Evolutionary conservation across 2,329 filamentous ascomycete species (phyloP), one percentile per base, ranked within the genome.

Genomic region (Venturia effusa): DNA sequence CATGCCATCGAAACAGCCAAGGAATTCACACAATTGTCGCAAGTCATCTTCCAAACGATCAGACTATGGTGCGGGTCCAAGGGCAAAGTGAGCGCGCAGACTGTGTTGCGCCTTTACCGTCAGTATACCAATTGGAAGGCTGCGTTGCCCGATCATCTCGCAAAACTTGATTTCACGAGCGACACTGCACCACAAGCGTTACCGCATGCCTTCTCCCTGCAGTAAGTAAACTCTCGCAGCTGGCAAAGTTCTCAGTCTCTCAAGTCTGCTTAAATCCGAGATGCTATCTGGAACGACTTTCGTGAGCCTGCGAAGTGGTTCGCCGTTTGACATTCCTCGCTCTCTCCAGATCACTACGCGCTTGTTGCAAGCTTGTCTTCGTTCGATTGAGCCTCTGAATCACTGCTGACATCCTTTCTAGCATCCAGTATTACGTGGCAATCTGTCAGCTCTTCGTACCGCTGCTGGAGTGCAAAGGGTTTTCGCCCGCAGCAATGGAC

Each of bases 161-260:
- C 43, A 6, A 30, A n/a, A 7, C 51, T 43, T 27, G 41, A 54
- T 4, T 37, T 45, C n/a, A 37, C 34, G 3, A n/a, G 27, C 3
- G 61, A 62, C 15, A 30, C 40, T 19, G 39, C 45, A 11, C 61
- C 62, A 43, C 61, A 67, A 32, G 54, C 66, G 11, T 59, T 71
- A n/a, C 70, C 71, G 15, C 70, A 71, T 61, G 66, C 71, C 45
- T 65, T 70, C 17, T 69, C 65, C 48, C 65, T 72, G 8, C 70
- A 72, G 70, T 72, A 66, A 55, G 69, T 64, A 30, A 5, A 10
- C n/a, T 19, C 10, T 13, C 27, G 17, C 30, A 57, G 59, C 64
- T 27, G 67, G 37, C 30, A 34, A 22, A 6, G 7, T 57, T 34
- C 7, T 24, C 22, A 22, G 22, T 30, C 13, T 22, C 10, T 24